Base-by-base conservation (phyloP, 1,284 basidiomycete genomes). In the Cystobasidium slooffiae region DNA sequence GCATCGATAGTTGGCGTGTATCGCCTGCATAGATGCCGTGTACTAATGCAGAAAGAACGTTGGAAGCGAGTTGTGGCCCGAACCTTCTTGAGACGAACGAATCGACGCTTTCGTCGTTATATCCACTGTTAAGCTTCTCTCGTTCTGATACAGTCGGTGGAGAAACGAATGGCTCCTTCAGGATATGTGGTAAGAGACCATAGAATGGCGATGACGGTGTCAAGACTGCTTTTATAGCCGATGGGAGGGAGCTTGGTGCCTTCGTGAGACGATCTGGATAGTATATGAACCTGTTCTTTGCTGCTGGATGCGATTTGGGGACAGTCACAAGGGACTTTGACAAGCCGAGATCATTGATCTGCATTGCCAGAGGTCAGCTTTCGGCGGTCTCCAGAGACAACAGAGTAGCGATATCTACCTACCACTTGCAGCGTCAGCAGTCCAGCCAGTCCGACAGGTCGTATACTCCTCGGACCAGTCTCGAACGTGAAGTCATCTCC, bases 11-110 rank as follows among this genome's bases (percentile, higher is more conserved):
- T 46, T 84, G 79, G 0, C 90, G 84, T 3, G 93, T 88, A 79
- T 96, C 93, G 0, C 92, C 88, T 0, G 93, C 94, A 81, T 97
- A 97, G 75, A 99, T 91, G 0, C 95, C 96, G 79, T 97, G 95
- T 0, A 94, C 88, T 76, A 97, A 85, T 0, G 94, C 91, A 72
- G 90, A 92, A 3, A 91, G 89, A 64, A 97, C 86, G 4, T 87
- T 87, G 10, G 88, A 86, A 0, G 94, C 92, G 70, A 95, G 87
- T 0, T 85, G 82, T 1, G 84, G 80, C 0, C 93, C 93, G 74
- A 97, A 91, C 12, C 93, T 86, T 5, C 93, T 86, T 0, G 86
- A 82, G 72, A 97, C 82, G 79, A 98, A 93, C 0, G 86, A 82
- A 78, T 96, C 89, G 20, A 98, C 86, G 3, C 90, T 90, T 81